phyloP scores from a whole-genome alignment of 2,329 filamentous ascomycete genomes.

The Neofusicoccum cordaticola region DNA sequence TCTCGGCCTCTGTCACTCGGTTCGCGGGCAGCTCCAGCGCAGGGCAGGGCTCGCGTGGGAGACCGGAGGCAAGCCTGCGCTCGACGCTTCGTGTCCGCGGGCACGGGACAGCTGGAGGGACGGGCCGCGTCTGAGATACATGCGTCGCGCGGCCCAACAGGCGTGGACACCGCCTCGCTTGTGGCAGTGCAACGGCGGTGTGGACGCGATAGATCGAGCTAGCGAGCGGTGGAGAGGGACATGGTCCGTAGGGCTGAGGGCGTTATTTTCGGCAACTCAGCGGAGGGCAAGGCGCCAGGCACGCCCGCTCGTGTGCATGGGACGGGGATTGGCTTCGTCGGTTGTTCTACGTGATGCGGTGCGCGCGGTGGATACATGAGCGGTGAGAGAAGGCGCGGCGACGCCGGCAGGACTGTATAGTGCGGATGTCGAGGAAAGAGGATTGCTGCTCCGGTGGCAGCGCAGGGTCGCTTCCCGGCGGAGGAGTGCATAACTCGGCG shows the following conservation, averaged over 20 bases:
- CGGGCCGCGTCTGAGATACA: background rate
- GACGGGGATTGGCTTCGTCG: background rate
- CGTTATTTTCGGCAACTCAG: background rate
- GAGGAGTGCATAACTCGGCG: background rate
- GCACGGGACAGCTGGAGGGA: background rate
- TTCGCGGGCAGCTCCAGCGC: no score
- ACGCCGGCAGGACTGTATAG: background rate
- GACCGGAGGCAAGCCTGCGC: background rate
- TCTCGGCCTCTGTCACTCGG: no score
- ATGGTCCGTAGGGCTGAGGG: background rate
- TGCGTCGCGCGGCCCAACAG: background rate
- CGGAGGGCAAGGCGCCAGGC: background rate
- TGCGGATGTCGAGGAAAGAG: no score
- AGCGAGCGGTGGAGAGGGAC: background rate
- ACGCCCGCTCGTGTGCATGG: background rate
- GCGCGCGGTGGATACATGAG: background rate
- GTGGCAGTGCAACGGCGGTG: conserved; percentile 4
- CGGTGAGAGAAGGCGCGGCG: background rate
- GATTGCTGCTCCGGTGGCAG: no score
- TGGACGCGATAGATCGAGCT: background rate
- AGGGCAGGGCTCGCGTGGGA: background rate
- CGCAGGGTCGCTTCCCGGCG: no score
- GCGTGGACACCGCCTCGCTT: background rate
- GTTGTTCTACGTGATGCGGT: background rate
- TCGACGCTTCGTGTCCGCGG: background rate